Evolutionary conservation across 106 monocot species (phyloP), one percentile per base, ranked within the genome.

Genomic region (Amphibolis antarctica): DNA sequence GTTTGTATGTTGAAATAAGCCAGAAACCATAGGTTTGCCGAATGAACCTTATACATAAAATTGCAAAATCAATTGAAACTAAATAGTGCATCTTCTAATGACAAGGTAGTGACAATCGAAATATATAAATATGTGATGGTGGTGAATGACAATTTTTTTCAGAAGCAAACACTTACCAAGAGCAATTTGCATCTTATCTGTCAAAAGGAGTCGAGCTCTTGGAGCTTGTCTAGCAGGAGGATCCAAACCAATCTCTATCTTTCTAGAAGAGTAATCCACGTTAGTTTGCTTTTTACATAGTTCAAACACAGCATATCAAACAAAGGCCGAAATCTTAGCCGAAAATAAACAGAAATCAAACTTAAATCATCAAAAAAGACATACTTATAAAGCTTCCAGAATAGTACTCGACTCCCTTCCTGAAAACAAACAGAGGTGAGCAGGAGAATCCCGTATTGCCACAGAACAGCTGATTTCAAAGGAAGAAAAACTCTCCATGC

Each of bases 301-400:
- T 9, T 21, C 23, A 24, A 31, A 12, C 13, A 30, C 0, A 25
- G 57, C 26, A 13, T 12, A 23, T 26, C 5, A 57, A 26, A 57
- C 7, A 29, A 57, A 11, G 15, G 27, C 28, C 5, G 15, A 28
- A 11, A 57, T 0, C 28, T 2, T 49, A 13, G 48, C 57, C 14
- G 15, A 2, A 29, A 57, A 10, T 15, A 12, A 49, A 14, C 0
- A 28, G 27, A 27, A 17, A 57, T 13, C 23, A 57, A 28, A 57
- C 14, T 14, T 27, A 57, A 57, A 26, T 57, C 27, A 57, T 30
- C 28, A 15, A 4, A 57, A 57, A 10, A 57, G 66, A 65, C 86
- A 15, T 83, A 90, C 96, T 84, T 86, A 78, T 90, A 90, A 59
- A 90, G 76, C 74, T 80, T 85, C 96, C 96, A 98, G 66, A 98